phyloP scores from a whole-genome alignment of 805 yeast species.

The Maudiozyma serrabonitensis region DNA sequence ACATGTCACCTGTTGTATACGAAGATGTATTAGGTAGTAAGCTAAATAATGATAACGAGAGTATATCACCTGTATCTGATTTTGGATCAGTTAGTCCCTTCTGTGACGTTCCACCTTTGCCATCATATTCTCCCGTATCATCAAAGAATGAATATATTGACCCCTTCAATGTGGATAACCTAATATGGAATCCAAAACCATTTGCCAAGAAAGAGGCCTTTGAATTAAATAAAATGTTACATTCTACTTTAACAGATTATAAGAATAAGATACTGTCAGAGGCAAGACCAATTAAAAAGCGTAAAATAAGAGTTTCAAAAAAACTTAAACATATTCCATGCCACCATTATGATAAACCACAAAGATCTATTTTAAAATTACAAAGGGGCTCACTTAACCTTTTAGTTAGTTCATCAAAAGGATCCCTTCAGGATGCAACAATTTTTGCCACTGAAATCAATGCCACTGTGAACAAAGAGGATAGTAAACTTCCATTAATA shows the following conservation, averaged over 20 bases:
- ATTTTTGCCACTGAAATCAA: conserved; percentile 28
- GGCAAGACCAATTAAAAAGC: conserved; percentile 2
- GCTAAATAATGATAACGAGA: conserved; percentile 7
- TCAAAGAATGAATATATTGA: conserved; percentile 9
- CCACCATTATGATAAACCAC: conserved; percentile 14
- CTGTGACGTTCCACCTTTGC: conserved; percentile 15
- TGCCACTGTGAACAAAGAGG: conserved; percentile 12
- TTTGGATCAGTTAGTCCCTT: conserved; percentile 17
- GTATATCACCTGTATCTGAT: conserved; percentile 10
- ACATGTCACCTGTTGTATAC: neutral
- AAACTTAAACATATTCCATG: conserved; percentile 8
- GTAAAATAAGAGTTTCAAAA: neutral
- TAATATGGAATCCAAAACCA: conserved; percentile 6
- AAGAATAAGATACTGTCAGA: neutral
- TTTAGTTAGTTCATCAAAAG: conserved; percentile 23
- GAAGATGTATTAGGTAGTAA: conserved; percentile 6
- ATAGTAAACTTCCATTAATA: conserved; percentile 16
- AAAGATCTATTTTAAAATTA: conserved; percentile 15
- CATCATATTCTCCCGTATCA: conserved; percentile 12
- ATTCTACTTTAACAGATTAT: conserved; percentile 5
- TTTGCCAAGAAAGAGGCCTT: conserved; percentile 7
- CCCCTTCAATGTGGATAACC: conserved; percentile 6
- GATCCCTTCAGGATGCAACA: conserved; percentile 25
- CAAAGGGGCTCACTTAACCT: conserved; percentile 15
- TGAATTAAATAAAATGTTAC: conserved; percentile 13